A percentile compares a stretch with the other conserved stretches of the same genome.
Evolutionary conservation across 768 basidiomycete genomes (phyloP).

Genomic region (Scleroderma bovista): DNA sequence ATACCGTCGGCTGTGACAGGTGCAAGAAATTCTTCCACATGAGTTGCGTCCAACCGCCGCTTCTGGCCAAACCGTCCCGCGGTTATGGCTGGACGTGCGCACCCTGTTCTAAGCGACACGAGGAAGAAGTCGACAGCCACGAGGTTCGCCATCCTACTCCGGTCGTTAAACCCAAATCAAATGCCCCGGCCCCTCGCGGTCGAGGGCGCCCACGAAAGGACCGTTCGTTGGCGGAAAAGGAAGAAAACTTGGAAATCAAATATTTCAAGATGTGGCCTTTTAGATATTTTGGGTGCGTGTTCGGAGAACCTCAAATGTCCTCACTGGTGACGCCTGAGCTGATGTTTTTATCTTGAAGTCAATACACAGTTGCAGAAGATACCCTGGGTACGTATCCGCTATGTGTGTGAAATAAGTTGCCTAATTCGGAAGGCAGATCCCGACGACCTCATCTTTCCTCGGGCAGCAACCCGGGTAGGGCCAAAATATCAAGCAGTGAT

Average conservation of each 20-base stretch:
- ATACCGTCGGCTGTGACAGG: constrained; percentile 84
- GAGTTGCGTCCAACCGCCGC: constrained; percentile 87
- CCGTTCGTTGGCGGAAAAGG: constrained; percentile 63
- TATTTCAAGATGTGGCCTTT: constrained; percentile 92
- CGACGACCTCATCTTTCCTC: constrained; percentile 95
- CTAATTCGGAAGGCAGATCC: constrained; percentile 56
- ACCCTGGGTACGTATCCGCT: constrained; percentile 60
- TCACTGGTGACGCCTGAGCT: constrained; percentile 5
- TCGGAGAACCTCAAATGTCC: not conserved
- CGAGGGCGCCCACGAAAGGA: constrained; percentile 78
- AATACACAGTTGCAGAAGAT: constrained; percentile 89
- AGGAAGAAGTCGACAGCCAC: constrained; percentile 77
- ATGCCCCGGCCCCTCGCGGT: constrained; percentile 66
- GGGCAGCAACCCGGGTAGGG: constrained; percentile 86
- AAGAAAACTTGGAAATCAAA: constrained; percentile 72
- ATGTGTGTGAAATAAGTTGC: constrained; percentile 15
- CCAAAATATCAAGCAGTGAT: constrained; percentile 76
- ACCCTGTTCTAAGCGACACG: constrained; percentile 83
- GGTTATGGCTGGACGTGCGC: constrained; percentile 98
- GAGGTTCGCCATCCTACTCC: constrained; percentile 59
- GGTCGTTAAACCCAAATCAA: constrained; percentile 53
- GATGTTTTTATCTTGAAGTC: constrained; percentile 38
- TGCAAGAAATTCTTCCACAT: constrained; percentile 96
- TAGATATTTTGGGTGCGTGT: constrained; percentile 89
- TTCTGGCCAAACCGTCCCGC: constrained; percentile 85